Conservation (phyloP, 108 stramenopile genomes). For the Aureococcus anophagefferens region DNA sequence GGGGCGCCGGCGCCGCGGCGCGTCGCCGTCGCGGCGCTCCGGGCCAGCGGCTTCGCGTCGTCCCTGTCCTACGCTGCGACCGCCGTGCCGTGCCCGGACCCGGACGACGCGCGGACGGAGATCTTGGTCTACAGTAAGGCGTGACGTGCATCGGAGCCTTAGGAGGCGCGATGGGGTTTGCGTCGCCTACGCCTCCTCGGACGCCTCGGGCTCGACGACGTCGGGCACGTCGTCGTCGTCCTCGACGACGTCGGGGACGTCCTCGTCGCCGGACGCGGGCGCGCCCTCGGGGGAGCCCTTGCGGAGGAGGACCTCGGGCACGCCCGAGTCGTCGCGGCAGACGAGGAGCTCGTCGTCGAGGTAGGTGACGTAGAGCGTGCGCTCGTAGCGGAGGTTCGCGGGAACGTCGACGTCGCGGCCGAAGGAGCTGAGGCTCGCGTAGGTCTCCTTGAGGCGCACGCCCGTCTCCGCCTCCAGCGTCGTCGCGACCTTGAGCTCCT, state of each 20-base stretch:
- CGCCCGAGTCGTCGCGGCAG: conserved; percentile 65
- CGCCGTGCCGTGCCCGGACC: too few species aligned
- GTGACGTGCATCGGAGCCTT: too few species aligned
- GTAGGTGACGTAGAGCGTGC: conserved; percentile 71
- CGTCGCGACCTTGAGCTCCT: conserved; percentile 31
- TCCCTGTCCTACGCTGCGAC: too few species aligned
- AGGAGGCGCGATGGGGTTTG: too few species aligned
- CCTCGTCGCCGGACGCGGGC: not conserved
- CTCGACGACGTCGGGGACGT: not conserved
- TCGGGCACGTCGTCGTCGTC: not conserved
- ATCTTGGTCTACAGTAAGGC: too few species aligned
- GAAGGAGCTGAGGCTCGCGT: conserved; percentile 37
- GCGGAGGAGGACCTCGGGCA: conserved; percentile 71
- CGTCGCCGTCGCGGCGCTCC: too few species aligned
- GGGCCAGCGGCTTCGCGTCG: too few species aligned
- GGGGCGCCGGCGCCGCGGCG: too few species aligned
- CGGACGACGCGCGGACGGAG: too few species aligned
- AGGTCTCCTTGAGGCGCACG: conserved; percentile 67
- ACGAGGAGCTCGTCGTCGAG: conserved; percentile 79
- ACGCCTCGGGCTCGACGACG: not conserved
- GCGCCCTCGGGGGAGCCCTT: conserved; percentile 17
- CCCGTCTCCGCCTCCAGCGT: conserved; percentile 41
- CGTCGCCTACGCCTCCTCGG: not conserved
- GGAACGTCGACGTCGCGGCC: conserved; percentile 48
- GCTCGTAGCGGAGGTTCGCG: conserved; percentile 53